Conservation (phyloP, 2,329 filamentous ascomycete genomes). For the Chlorencoelia australis region DNA sequence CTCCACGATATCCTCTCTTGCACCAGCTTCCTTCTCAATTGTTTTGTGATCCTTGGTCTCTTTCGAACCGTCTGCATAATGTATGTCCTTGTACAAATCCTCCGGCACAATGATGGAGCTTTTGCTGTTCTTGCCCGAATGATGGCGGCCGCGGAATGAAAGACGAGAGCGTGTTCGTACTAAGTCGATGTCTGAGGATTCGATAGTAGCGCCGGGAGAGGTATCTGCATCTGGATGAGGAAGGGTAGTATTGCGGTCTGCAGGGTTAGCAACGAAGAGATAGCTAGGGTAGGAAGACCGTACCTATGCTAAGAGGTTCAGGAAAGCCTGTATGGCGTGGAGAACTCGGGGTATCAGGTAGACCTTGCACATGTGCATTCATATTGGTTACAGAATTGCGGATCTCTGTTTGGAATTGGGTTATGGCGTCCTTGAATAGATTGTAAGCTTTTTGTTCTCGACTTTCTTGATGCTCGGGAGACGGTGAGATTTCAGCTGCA, state of each 20-base stretch:
- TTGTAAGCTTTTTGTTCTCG: too few relatives aligned
- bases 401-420: too few relatives aligned
- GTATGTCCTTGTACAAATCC: conserved; percentile 16
- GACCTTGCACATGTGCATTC: conserved; percentile 15
- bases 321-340: conserved; percentile 29
- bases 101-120: conserved; percentile 4
- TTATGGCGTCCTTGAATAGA: too few relatives aligned
- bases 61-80: conserved; percentile 15
- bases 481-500: too few relatives aligned
- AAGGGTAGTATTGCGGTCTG: conserved; percentile 47
- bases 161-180: conserved; percentile 17
- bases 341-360: neutral
- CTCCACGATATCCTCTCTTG: conserved; percentile 3
- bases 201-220: conserved; percentile 45
- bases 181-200: conserved; percentile 41
- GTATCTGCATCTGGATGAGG: conserved; percentile 53
- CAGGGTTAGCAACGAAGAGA: conserved; percentile 1
- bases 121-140: conserved; percentile 7
- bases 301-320: conserved; percentile 23
- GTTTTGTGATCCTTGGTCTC: conserved; percentile 6
- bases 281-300: neutral
- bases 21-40: conserved; percentile 4
- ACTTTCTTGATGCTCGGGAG: too few relatives aligned
- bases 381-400: too few relatives aligned
- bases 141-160: conserved; percentile 13